Evolutionary conservation across 108 stramenopile genomes (phyloP).

Genomic region (Conticribra weissflogii): DNA sequence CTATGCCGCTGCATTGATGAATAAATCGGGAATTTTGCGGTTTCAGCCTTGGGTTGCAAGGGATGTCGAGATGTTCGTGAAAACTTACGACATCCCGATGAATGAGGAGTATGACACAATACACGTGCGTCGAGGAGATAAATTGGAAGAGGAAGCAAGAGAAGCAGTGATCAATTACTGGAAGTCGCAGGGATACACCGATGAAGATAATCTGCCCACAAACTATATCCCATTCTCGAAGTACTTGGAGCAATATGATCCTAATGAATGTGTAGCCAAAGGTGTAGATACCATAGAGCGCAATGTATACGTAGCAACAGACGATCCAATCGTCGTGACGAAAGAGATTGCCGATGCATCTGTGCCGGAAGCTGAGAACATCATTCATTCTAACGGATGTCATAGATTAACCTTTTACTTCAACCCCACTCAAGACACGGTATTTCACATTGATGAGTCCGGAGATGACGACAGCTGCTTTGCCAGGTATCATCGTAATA

Average conservation of each 20-base stretch:
- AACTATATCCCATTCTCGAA: slow-evolving; percentile 32
- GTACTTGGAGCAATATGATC: slow-evolving; percentile 24
- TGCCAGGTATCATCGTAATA: slow-evolving; percentile 41
- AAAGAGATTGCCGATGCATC: slow-evolving; percentile 32
- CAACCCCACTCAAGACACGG: slow-evolving; percentile 23
- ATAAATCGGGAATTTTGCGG: slow-evolving; percentile 24
- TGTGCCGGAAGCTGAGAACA: slow-evolving; percentile 5
- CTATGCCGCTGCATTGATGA: slow-evolving; percentile 22
- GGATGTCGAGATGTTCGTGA: slow-evolving; percentile 22
- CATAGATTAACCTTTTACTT: slow-evolving; percentile 43
- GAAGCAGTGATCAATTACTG: slow-evolving; percentile 37
- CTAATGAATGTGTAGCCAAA: not conserved
- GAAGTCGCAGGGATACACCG: slow-evolving; percentile 23
- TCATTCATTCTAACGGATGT: slow-evolving; percentile 23
- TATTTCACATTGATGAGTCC: slow-evolving; percentile 32
- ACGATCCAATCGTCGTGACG: slow-evolving; percentile 38
- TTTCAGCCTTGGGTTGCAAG: slow-evolving; percentile 39
- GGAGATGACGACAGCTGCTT: slow-evolving; percentile 38
- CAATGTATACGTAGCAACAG: slow-evolving; percentile 46
- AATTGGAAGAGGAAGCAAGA: slow-evolving; percentile 29
- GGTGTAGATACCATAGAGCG: slow-evolving; percentile 8
- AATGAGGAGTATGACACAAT: slow-evolving; percentile 20
- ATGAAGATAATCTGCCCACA: slow-evolving; percentile 24
- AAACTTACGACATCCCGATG: slow-evolving; percentile 10
- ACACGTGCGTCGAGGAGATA: slow-evolving; percentile 56